Conservation (phyloP, 805 yeast species). For the Saccharomyces cerevisiae region DNA sequence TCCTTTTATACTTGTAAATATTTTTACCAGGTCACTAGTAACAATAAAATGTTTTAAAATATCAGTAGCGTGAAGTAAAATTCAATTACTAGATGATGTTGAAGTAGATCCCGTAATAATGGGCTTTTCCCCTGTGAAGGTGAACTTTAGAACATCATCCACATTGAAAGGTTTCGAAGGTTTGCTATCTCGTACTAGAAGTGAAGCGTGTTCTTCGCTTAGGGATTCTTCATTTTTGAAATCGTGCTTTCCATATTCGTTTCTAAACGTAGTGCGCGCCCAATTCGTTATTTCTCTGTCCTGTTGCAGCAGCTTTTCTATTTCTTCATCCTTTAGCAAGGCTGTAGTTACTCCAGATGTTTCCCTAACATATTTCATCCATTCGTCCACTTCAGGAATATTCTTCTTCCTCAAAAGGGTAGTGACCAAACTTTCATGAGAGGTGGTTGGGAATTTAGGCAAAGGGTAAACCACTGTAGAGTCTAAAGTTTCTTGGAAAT, state of each 20-base stretch:
- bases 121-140: conserved; percentile 36
- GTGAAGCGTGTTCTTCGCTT: conserved; percentile 9
- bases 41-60: not conserved
- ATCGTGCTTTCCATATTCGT: conserved; percentile 45
- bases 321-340: conserved; percentile 19
- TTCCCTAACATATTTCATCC: conserved; percentile 52
- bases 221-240: conserved; percentile 59
- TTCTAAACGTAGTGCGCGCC: conserved; percentile 51
- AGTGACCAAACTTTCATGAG: conserved; percentile 73
- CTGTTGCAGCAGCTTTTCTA: conserved; percentile 24
- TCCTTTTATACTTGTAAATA: not conserved
- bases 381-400: conserved; percentile 81
- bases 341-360: conserved; percentile 25
- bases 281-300: conserved; percentile 64
- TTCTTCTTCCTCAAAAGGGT: conserved; percentile 82
- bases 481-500: conserved; percentile 49
- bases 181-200: conserved; percentile 7
- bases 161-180: conserved; percentile 28
- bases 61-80: not conserved
- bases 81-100: not conserved
- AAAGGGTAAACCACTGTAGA: conserved; percentile 76
- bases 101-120: not conserved
- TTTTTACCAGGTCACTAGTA: not conserved
- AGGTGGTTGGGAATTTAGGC: conserved; percentile 75
- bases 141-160: conserved; percentile 36